phyloP scores from a whole-genome alignment of 345 rosid genomes.

The Populus tremula region DNA sequence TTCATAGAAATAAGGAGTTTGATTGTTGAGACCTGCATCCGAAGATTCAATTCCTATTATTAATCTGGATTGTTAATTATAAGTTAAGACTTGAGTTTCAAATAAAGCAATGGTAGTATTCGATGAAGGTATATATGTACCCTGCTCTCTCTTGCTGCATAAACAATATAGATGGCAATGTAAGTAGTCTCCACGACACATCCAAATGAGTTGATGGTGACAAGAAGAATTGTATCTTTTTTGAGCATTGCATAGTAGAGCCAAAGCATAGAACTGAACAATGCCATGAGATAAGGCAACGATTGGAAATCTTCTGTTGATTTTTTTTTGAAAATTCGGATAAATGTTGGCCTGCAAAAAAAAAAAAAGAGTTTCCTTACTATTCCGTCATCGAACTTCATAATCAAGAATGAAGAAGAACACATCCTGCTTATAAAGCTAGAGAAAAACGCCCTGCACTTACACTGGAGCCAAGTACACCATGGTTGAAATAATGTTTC shows the following conservation, averaged over 20 bases:
- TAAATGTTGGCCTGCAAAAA: slow-evolving; percentile 68
- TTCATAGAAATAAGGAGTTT: slow-evolving; percentile 48
- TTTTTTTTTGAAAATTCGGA: slow-evolving; percentile 58
- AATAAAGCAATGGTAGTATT: not conserved
- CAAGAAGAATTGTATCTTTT: slow-evolving; percentile 53
- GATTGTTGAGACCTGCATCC: slow-evolving; percentile 54
- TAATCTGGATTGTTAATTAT: not conserved
- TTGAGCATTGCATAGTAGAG: slow-evolving; percentile 74
- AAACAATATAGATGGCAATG: slow-evolving; percentile 55
- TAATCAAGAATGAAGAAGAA: not conserved
- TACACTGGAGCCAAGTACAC: slow-evolving; percentile 87
- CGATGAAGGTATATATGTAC: slow-evolving; percentile 14
- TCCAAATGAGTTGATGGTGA: slow-evolving; percentile 86
- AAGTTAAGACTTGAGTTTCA: not conserved
- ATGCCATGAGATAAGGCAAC: slow-evolving; percentile 75
- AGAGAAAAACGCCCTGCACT: slow-evolving; percentile 25
- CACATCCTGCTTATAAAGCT: too few species aligned
- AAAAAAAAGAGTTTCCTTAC: not conserved
- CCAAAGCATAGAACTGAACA: slow-evolving; percentile 94
- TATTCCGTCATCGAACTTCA: not conserved
- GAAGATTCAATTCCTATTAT: not conserved
- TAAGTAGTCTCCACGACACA: slow-evolving; percentile 65
- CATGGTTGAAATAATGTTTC: slow-evolving; percentile 64
- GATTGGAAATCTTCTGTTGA: slow-evolving; percentile 78
- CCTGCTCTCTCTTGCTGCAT: slow-evolving; percentile 49